Evolutionary conservation across 345 rosid species (phyloP), one percentile per base, ranked within the genome.

Genomic region (Gossypium turneri): DNA sequence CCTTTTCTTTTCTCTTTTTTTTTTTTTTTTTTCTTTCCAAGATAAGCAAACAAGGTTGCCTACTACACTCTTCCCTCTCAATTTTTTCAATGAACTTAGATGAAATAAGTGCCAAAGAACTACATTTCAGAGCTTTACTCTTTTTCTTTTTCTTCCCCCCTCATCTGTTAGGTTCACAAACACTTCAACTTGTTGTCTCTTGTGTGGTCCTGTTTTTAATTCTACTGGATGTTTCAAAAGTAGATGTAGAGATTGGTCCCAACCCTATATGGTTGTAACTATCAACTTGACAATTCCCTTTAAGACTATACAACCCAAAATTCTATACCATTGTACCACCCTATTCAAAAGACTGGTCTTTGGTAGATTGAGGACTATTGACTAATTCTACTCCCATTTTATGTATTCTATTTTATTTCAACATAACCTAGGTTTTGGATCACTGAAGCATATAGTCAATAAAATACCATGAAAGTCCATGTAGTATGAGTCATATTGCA

Each of bases 191-290:
- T 79, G 83, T 17, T n/a, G 58, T n/a, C 22, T 53, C 58, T 73
- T 73, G 76, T 44, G 86, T 80, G 90, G 90, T 87, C 90, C 90
- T 79, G 11, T 52, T 65, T 38, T 73, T 72, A 44, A 45, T 56
- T 57, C 50, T 50, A 19, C 75, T 59, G 72, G 66, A 76, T 68
- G 79, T 48, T 81, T 60, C 65, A 50, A 76, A 53, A 66, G 75
- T 15, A 69, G 69, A 73, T 43, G 52, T 53, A 62, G 67, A 60
- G 22, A 70, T 58, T 83, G 86, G 90, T 85, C 88, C 88, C 88
- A 75, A 75, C 22, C 70, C 83, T 82, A 55, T 70, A 44, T n/a
- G 75, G 72, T 22, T 45, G 70, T 79, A 27, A 63, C 78, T 50
- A 74, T 86, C 85, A 77, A 75, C 12, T 64, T 75, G 81, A 78